Conservation (phyloP, 345 rosid species). For the Rhodomyrtus tomentosa region DNA sequence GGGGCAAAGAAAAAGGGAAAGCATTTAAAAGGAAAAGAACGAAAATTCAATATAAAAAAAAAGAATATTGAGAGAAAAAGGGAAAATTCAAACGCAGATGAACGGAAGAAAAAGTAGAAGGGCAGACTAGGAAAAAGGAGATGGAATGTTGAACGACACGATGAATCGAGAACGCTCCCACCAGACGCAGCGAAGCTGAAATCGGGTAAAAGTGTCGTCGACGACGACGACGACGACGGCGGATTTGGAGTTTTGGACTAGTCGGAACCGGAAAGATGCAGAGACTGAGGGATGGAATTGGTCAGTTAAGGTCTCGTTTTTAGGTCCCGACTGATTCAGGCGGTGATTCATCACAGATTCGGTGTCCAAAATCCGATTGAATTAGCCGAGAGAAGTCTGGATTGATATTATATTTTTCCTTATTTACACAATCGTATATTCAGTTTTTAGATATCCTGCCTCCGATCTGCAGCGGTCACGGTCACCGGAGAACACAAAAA, state of each 20-base stretch:
- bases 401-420: neutral
- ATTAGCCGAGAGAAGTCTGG: neutral
- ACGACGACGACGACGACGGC: rapidly evolving
- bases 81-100: neutral
- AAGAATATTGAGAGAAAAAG: neutral
- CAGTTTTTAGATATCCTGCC: neutral
- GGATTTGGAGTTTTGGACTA: neutral
- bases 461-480: neutral
- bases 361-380: neutral
- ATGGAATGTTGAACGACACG: neutral
- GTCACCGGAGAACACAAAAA: neutral
- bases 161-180: neutral
- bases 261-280: neutral
- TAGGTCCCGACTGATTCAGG: neutral
- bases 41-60: neutral
- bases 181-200: neutral
- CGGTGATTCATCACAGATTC: neutral
- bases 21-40: no score
- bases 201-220: neutral
- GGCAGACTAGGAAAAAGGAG: neutral
- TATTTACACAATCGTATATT: slow-evolving; percentile 1
- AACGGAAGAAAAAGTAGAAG: neutral
- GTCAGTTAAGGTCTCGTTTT: neutral
- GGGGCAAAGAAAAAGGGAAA: neutral
- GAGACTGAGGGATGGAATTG: neutral